Evolutionary conservation across 768 basidiomycete genomes (phyloP).

Genomic region (Xerocomellus amylosporus): DNA sequence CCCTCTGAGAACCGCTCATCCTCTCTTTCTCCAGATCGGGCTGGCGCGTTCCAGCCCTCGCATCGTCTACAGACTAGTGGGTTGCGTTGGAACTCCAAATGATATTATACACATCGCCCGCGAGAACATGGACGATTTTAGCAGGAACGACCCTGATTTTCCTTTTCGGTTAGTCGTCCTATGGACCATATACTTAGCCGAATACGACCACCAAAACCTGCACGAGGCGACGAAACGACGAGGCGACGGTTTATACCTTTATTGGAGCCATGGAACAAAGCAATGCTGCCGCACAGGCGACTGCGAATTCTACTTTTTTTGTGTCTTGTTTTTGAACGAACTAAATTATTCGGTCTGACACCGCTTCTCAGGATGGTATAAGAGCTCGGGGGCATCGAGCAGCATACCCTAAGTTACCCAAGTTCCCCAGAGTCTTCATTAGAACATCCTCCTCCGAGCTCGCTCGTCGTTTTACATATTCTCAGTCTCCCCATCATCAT

Average conservation of each 20-base stretch:
- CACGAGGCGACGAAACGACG: not conserved
- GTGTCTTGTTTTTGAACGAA: not conserved
- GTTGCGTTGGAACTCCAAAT: no score
- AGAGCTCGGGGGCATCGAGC: not conserved
- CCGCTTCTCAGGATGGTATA: constrained; percentile 4
- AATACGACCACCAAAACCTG: not conserved
- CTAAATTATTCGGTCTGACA: not conserved
- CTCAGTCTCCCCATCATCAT: constrained; percentile 1
- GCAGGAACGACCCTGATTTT: no score
- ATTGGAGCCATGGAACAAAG: not conserved
- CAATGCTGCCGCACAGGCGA: not conserved
- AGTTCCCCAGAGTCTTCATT: not conserved
- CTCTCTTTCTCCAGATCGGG: not conserved
- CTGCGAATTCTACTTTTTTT: constrained; percentile 6
- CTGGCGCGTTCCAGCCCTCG: not conserved
- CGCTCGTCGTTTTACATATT: not conserved
- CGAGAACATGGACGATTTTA: no score
- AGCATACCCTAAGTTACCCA: not conserved
- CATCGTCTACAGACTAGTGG: no score
- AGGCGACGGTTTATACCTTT: not conserved
- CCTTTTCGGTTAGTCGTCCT: no score
- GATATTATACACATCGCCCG: no score
- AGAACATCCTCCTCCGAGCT: not conserved
- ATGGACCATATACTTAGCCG: no score
- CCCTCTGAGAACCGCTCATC: not conserved